These are phyloP conservation scores for Lodderomyces parapsilosis DNA, from an alignment of 1,139 yeast genomes.

Conservation along the genomic window DNA sequence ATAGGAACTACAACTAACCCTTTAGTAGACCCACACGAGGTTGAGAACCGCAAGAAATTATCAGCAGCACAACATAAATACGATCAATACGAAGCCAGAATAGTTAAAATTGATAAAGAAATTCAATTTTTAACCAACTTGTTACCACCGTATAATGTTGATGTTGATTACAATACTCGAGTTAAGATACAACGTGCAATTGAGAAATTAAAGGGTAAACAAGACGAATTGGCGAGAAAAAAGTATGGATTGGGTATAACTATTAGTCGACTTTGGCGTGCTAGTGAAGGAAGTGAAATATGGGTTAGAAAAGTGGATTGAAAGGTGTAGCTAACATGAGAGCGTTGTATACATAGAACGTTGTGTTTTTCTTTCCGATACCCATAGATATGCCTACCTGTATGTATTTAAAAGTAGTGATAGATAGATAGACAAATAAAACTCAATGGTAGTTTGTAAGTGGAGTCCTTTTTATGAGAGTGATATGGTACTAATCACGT, in stretches of 20 bases:
- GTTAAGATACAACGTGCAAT: conserved; percentile 44
- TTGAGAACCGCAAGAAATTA: conserved; percentile 11
- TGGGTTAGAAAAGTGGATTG: conserved; percentile 35
- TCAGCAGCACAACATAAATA: conserved; percentile 32
- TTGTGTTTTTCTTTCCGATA: too few species aligned
- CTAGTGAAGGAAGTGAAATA: conserved; percentile 41
- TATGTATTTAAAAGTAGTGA: too few species aligned
- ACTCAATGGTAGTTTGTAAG: too few species aligned
- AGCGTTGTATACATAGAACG: too few species aligned
- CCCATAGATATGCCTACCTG: too few species aligned
- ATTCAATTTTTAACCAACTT: conserved; percentile 37
- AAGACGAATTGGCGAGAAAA: conserved; percentile 45
- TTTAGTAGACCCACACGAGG: neutral
- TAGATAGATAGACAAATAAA: too few species aligned
- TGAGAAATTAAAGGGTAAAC: conserved; percentile 39
- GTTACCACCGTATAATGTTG: conserved; percentile 48
- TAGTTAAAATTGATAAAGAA: conserved; percentile 42
- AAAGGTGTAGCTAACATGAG: too few species aligned
- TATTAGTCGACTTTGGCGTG: conserved; percentile 47
- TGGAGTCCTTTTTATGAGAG: too few species aligned
- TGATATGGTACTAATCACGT: too few species aligned
- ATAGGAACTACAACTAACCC: neutral
- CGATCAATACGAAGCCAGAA: conserved; percentile 33
- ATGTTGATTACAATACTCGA: conserved; percentile 44
- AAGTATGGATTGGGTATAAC: conserved; percentile 45